Conservation (phyloP, 768 basidiomycete genomes). For the Pseudohyphozyma bogoriensis region DNA sequence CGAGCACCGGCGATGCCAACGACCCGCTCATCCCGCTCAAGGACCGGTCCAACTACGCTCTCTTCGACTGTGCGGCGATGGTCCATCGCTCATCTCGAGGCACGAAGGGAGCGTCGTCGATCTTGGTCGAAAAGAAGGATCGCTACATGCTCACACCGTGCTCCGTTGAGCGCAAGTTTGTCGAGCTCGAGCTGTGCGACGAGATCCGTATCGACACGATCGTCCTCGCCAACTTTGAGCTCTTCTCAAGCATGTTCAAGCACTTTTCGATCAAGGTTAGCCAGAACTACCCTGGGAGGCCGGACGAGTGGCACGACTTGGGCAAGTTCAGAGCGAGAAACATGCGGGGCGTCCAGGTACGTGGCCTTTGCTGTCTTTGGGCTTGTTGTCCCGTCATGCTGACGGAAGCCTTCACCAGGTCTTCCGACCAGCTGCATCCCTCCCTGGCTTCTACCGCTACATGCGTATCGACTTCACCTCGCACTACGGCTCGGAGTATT, state of each 20-base stretch:
- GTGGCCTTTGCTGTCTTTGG: conserved; percentile 32
- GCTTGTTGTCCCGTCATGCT: background rate
- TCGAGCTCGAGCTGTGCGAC: conserved; percentile 92
- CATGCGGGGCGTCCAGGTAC: conserved; percentile 76
- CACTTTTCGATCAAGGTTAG: conserved; percentile 75
- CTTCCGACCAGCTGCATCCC: conserved; percentile 22
- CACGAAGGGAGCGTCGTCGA: conserved; percentile 70
- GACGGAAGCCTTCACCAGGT: conserved; percentile 17
- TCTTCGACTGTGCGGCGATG: conserved; percentile 81
- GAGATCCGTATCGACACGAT: conserved; percentile 94
- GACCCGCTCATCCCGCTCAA: conserved; percentile 42
- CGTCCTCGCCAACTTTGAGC: conserved; percentile 93
- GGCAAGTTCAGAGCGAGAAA: conserved; percentile 79
- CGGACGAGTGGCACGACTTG: conserved; percentile 59
- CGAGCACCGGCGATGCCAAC: conserved; percentile 22
- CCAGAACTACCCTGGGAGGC: conserved; percentile 49
- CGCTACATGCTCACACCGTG: conserved; percentile 96
- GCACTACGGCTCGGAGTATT: conserved; percentile 89
- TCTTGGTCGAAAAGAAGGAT: conserved; percentile 75
- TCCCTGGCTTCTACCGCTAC: conserved; percentile 76
- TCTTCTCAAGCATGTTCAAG: conserved; percentile 92
- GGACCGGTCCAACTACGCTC: conserved; percentile 91
- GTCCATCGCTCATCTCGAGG: conserved; percentile 72
- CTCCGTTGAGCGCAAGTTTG: conserved; percentile 52
- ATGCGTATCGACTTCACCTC: conserved; percentile 88